Base-by-base conservation (phyloP, 164 flowering plant species). In the Santalum album region DNA sequence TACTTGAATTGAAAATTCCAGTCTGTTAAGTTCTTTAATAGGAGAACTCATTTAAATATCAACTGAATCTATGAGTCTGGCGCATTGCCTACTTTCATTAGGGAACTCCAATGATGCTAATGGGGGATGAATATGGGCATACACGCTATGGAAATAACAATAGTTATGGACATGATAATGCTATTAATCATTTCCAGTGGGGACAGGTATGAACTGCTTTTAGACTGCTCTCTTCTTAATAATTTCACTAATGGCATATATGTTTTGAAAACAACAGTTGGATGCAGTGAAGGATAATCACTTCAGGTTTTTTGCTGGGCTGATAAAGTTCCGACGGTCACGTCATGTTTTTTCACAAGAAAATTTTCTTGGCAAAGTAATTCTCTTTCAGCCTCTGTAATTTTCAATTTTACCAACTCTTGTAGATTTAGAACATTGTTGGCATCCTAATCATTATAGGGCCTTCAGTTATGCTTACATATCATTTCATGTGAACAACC, bases 81-180 rank as follows among this genome's bases (percentile, higher is more conserved):
- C 9, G 3, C 9, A 38, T 15, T 38, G 10, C 1, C 0, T 38
- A 15, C 16, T 38, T 38, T 51, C 9, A 53, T 32, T 56, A 92
- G 99, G 96, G 99, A 59, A 77, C 82, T 23, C 96, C 96, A 49
- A 92, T 92, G 99, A 87, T 89, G 91, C 78, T 92, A 53, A 92
- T 92, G 99, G 99, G 96, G 38, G 99, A 92, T 79, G 99, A 92
- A 66, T 92, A 92, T 66, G 95, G 83, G 27, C 99, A 92, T 65
- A 85, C 95, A 23, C 96, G 99, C 18, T 67, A 75, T 69, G 99
- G 99, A 60, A 92, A 89, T 65, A 89, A 92, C 74, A 92, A 89
- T 58, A 92, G 96, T 49, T 89, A 92, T 72, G 99, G 99, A 38
- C 99, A 89, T 70, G 96, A 92, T 68, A 80, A 66, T 60, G 72